Evolutionary conservation across 2,329 filamentous ascomycete genomes (phyloP), one percentile per base, ranked within the genome.

Genomic region (Pseudocercospora fuligena): DNA sequence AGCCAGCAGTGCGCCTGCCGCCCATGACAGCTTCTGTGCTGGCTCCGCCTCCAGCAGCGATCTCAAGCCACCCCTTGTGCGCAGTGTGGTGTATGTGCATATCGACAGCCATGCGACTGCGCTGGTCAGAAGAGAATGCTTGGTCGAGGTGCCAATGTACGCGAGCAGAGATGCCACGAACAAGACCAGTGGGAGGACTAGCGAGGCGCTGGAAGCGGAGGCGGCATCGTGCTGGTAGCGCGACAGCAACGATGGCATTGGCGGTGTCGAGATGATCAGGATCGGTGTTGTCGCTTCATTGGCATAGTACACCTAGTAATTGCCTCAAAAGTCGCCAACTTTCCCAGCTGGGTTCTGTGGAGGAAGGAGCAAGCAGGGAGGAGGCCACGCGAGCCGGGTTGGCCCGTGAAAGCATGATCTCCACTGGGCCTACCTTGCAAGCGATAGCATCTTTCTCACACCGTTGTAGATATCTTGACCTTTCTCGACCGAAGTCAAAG

Each of bases 101-200:
- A 82, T 71, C 27, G 76, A 61, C 12, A 76, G 72, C 82, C 82
- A 84, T 11, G 82, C 80, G 21, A 78, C 72, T 5, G 81, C 76
- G 29, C 78, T 78, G 63, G 80, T 79, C 69, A 83, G 76, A 49
- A 84, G 78, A 25, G 67, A 65, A 36, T 71, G 69, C 29, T 66
- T 69, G 51, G 65, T 51, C 36, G 69, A 66, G 11, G 65, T 65
- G 16, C 33, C 61, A 47, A 69, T 57, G 61, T 65, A 56, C n/a
- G 69, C 65, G 47, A 66, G 58, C 53, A 65, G 19, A 11, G 76
- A 77, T 63, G 79, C 72, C 69, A 78, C 62, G 68, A 75, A 72
- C 66, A 82, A 74, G 59, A 78, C 70, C 58, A 77, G 59, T 46
- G 78, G 77, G 21, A 78, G 74, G 21, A 67, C 61, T 53, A 61